phyloP scores from a whole-genome alignment of 306 rosid genomes.

The Cucurbita ficifolia region DNA sequence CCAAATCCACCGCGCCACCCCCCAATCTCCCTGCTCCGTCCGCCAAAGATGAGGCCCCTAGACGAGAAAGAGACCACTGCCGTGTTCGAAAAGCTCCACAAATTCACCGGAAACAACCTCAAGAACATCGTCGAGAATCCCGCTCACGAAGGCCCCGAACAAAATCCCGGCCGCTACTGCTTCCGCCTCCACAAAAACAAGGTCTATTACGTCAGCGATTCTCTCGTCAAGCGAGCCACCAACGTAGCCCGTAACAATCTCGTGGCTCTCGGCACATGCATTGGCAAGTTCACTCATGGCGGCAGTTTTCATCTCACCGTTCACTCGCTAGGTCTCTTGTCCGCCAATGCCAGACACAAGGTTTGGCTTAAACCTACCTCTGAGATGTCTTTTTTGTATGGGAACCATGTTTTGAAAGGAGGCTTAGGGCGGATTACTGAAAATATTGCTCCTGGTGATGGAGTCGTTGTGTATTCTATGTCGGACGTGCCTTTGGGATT shows the following conservation, averaged over 20 bases:
- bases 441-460: conserved; percentile 57
- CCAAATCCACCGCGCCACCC: background rate
- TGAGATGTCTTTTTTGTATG: conserved; percentile 73
- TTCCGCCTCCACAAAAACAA: conserved; percentile 78
- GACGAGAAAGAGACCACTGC: conserved; percentile 64
- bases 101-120: conserved; percentile 77
- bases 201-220: conserved; percentile 61
- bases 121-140: conserved; percentile 78
- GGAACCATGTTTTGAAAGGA: conserved; percentile 76
- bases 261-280: conserved; percentile 65
- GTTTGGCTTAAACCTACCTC: conserved; percentile 88
- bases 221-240: conserved; percentile 80
- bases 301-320: conserved; percentile 74
- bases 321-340: conserved; percentile 41
- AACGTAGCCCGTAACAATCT: conserved; percentile 50
- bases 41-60: conserved; percentile 51
- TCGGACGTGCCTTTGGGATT: conserved; percentile 82
- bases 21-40: background rate
- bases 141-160: conserved; percentile 74
- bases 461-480: conserved; percentile 83
- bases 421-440: conserved; percentile 82
- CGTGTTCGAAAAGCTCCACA: conserved; percentile 77
- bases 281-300: conserved; percentile 76
- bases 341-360: conserved; percentile 77
- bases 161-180: conserved; percentile 65